Evolutionary conservation across 2,329 filamentous ascomycete genomes (phyloP).

Genomic region (Stagonosporopsis cucurbitacearum): DNA sequence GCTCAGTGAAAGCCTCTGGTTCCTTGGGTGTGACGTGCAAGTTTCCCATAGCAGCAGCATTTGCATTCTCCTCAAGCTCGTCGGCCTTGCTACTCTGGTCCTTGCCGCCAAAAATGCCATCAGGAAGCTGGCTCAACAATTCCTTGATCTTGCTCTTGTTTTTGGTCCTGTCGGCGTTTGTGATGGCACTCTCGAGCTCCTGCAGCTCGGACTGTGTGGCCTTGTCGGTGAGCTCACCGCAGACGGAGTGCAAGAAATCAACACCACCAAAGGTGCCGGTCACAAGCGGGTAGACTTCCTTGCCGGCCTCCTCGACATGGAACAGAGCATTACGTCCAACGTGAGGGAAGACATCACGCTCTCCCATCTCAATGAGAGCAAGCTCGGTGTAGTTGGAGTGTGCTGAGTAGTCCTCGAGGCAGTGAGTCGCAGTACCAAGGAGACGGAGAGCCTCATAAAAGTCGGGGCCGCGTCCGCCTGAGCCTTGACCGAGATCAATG

Average conservation of each 20-base stretch:
- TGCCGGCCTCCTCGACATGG: slow-evolving; percentile 69
- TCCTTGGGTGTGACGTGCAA: slow-evolving; percentile 76
- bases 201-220: slow-evolving; percentile 89
- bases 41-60: slow-evolving; percentile 76
- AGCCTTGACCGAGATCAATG: slow-evolving; percentile 81
- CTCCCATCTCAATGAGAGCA: slow-evolving; percentile 84
- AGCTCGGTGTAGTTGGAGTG: slow-evolving; percentile 95
- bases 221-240: slow-evolving; percentile 81
- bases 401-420: slow-evolving; percentile 86
- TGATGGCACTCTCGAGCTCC: slow-evolving; percentile 82
- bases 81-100: slow-evolving; percentile 78
- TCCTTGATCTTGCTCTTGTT: slow-evolving; percentile 79
- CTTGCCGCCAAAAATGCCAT: slow-evolving; percentile 77
- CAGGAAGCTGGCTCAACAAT: slow-evolving; percentile 80
- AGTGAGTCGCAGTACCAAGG: slow-evolving; percentile 87
- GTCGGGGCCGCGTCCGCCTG: slow-evolving; percentile 75
- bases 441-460: slow-evolving; percentile 86
- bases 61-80: slow-evolving; percentile 78
- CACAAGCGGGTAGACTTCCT: slow-evolving; percentile 77
- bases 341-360: slow-evolving; percentile 82
- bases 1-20: slow-evolving; percentile 82
- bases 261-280: slow-evolving; percentile 95
- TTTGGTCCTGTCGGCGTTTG: slow-evolving; percentile 65
- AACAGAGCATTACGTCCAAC: slow-evolving; percentile 78
- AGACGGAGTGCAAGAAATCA: slow-evolving; percentile 90